A percentile compares a stretch with the other conserved stretches of the same genome.
These are phyloP conservation scores for Diaporthe vaccinii DNA, from an alignment of 2,329 filamentous ascomycete species.

Conservation along the genomic window DNA sequence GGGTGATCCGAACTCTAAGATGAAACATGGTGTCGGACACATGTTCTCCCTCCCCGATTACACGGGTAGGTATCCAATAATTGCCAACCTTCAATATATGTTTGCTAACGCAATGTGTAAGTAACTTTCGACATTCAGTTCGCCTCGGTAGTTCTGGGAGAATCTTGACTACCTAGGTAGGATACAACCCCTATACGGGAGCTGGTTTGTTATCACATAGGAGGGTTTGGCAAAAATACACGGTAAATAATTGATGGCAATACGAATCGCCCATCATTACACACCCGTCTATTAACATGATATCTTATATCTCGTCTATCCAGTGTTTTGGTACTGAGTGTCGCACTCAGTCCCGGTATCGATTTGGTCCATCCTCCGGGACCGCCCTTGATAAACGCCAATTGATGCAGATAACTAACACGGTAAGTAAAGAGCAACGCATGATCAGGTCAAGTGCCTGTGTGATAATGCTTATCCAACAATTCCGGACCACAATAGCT, in stretches of 20 bases:
- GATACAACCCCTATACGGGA: not conserved
- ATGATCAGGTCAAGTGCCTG: no score
- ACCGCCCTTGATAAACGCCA: not conserved
- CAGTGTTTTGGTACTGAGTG: not conserved
- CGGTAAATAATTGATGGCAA: no score
- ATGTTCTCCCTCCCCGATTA: not conserved
- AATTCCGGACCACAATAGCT: not conserved
- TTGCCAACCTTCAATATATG: not conserved
- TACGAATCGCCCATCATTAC: not conserved
- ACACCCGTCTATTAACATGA: not conserved
- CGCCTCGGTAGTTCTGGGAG: no score
- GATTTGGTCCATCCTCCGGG: not conserved
- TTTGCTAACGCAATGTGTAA: not conserved
- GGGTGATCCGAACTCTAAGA: not conserved
- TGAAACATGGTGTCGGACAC: constrained; percentile 6
- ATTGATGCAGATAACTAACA: not conserved
- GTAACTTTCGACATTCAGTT: not conserved
- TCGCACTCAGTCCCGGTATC: constrained; percentile 1
- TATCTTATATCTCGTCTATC: not conserved
- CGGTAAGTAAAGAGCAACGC: not conserved
- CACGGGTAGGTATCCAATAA: not conserved
- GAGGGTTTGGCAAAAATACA: not conserved
- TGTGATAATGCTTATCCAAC: not conserved
- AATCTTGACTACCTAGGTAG: no score
- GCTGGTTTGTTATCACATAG: not conserved